Evolutionary conservation across 2,329 filamentous ascomycete species (phyloP).

Genomic region (Endoconidiophora polonica): DNA sequence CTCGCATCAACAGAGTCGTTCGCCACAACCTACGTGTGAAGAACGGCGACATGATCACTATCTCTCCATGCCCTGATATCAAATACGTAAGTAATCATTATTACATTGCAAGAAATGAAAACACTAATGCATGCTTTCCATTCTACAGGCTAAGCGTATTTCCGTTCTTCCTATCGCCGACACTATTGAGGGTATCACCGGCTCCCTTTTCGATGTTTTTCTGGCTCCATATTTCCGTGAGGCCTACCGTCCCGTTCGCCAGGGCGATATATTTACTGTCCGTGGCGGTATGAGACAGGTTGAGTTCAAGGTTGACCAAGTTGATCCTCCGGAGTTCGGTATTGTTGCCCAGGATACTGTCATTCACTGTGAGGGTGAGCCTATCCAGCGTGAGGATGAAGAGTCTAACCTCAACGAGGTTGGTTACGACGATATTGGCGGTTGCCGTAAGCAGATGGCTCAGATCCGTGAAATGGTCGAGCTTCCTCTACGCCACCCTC

Average conservation of each 20-base stretch:
- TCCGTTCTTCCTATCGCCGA: conserved; percentile 96
- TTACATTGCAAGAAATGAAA: background rate
- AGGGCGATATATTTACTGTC: conserved; percentile 94
- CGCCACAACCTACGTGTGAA: conserved; percentile 97
- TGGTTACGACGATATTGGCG: conserved; percentile 97
- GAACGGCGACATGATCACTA: conserved; percentile 93
- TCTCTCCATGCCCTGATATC: conserved; percentile 96
- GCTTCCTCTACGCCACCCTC: conserved; percentile 86
- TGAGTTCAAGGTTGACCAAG: conserved; percentile 98
- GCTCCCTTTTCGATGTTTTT: conserved; percentile 97
- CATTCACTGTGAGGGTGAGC: conserved; percentile 93
- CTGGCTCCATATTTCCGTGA: conserved; percentile 99
- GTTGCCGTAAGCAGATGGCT: conserved; percentile 98
- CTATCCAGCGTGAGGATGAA: conserved; percentile 92
- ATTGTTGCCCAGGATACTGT: conserved; percentile 98
- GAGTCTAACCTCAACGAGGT: conserved; percentile 99
- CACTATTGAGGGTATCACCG: conserved; percentile 92
- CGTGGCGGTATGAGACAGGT: conserved; percentile 98
- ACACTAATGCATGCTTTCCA: background rate
- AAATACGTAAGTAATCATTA: conserved; percentile 68
- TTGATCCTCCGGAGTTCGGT: conserved; percentile 94
- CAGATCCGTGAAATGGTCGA: conserved; percentile 98
- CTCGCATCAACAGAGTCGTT: conserved; percentile 94
- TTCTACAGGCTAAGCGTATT: conserved; percentile 78
- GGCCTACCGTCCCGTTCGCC: conserved; percentile 90